phyloP scores from a whole-genome alignment of 495 filamentous ascomycete species.

The Aspergillus heteromorphus region DNA sequence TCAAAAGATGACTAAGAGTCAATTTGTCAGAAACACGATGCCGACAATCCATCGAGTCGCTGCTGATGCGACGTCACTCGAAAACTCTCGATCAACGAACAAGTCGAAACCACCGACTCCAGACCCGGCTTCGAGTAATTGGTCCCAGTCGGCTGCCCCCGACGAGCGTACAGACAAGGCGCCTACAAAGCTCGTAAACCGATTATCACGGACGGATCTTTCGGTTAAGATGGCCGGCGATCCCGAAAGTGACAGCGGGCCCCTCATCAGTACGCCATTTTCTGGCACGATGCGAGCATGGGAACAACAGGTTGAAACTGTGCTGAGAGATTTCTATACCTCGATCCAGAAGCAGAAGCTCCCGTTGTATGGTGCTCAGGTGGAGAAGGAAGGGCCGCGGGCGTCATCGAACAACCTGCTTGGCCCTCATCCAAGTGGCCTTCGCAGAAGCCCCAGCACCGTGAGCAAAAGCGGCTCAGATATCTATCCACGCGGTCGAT shows the following conservation, averaged over 20 bases:
- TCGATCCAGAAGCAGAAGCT: conserved; percentile 82
- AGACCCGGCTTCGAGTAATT: conserved; percentile 15
- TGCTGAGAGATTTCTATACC: conserved; percentile 87
- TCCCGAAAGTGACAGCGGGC: conserved; percentile 32
- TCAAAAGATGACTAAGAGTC: conserved; percentile 87
- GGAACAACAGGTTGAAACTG: conserved; percentile 83
- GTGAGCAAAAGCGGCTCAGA: conserved; percentile 86
- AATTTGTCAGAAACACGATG: conserved; percentile 96
- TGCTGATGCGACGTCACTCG: conserved; percentile 62
- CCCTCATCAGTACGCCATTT: conserved; percentile 77
- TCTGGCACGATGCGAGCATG: conserved; percentile 72
- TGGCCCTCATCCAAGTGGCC: conserved; percentile 43
- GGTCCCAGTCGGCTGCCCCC: conserved; percentile 21
- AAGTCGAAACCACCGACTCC: conserved; percentile 21
- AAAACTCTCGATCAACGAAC: conserved; percentile 44
- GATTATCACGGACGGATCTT: conserved; percentile 21
- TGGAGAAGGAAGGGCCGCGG: conserved; percentile 34
- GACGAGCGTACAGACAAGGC: conserved; percentile 21
- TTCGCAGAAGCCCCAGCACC: conserved; percentile 83
- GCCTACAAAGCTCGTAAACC: conserved; percentile 22
- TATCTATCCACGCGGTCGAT: conserved; percentile 64
- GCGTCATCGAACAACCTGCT: conserved; percentile 44
- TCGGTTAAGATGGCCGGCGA: conserved; percentile 29
- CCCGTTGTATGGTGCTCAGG: conserved; percentile 68
- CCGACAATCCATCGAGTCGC: conserved; percentile 77